Base-by-base conservation (phyloP, 2,329 filamentous ascomycete genomes). In the Eurotiales sp. region DNA sequence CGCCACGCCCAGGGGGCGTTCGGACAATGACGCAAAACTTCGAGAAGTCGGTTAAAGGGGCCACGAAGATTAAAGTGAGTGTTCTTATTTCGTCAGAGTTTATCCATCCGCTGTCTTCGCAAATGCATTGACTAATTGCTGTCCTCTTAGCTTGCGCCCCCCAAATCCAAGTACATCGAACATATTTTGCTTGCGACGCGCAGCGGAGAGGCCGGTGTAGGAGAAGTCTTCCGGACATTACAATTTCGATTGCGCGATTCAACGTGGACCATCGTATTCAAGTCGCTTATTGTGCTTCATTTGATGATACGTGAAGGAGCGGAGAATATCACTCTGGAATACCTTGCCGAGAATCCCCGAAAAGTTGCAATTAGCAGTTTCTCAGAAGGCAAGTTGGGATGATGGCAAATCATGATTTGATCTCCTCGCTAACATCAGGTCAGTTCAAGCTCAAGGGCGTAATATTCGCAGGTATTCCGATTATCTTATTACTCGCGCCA, bases 251-350 rank as follows among this genome's bases (percentile, higher is more conserved):
- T 99, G 59, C 86, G 90, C 67, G 93, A 99, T 70, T 92, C 92
- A 60, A 96, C 93, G 78, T 99, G 93, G 93, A 99, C 93, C n/a
- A 90, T 97, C 52, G 92, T 96, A 58, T 96, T 96, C 84, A 99
- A 99, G 77, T 86, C 90, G 62, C 78, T 99, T 59, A 96, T 97
- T 62, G 93, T 95, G 44, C 84, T 95, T 42, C 93, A 99, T 70
- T 77, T 97, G 55, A 97, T 99, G 93, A 93, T 99, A 67, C 84
- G 93, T 60, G 93, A 99, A 74, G 93, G 93, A 49, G 86, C 91
- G 57, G 84, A 86, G 29, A 90, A 97, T 67, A 87, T 90, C 44
- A 96, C 93, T 2, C 77, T 99, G 58, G 81, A 84, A 55, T 96
- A 89, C 63, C 81, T 99, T 29, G 81, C 91, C 39, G 86, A 87